These are phyloP conservation scores for Lichtheimia hyalospora DNA, from an alignment of 371 early-diverging fungal genomes.

Conservation along the genomic window DNA sequence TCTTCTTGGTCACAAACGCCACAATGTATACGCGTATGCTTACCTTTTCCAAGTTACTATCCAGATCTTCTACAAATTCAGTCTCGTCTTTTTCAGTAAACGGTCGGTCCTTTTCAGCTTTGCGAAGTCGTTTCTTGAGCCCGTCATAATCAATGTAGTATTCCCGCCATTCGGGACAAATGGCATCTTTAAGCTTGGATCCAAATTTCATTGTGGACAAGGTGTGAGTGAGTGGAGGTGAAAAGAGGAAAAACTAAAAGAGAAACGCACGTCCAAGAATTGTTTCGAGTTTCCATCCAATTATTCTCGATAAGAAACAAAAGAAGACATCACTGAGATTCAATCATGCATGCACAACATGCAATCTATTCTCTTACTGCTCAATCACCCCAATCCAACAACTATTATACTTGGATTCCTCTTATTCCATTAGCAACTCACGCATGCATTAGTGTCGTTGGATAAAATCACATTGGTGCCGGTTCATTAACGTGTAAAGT, in stretches of 20 bases:
- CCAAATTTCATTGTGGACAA: conserved; percentile 91
- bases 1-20: too few species aligned
- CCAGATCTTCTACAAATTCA: conserved; percentile 83
- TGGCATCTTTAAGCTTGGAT: conserved; percentile 77
- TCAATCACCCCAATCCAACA: too few species aligned
- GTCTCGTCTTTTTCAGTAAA: conserved; percentile 80
- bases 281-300: too few species aligned
- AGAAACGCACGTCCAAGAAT: conserved; percentile 1
- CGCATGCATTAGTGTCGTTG: too few species aligned
- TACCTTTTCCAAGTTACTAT: conserved; percentile 92
- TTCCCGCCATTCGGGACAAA: conserved; percentile 87
- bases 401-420: too few species aligned
- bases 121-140: conserved; percentile 83
- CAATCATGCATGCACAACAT: too few species aligned
- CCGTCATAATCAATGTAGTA: conserved; percentile 93
- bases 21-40: background rate
- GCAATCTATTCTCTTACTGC: too few species aligned
- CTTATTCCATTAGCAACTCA: too few species aligned
- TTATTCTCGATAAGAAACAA: too few species aligned
- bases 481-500: too few species aligned
- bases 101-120: conserved; percentile 56
- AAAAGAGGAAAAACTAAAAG: conserved; percentile 10
- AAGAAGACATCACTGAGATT: too few species aligned
- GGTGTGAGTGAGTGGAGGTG: background rate
- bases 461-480: too few species aligned